Evolutionary conservation across 306 rosid genomes (phyloP).

Genomic region (Vigna radiata): DNA sequence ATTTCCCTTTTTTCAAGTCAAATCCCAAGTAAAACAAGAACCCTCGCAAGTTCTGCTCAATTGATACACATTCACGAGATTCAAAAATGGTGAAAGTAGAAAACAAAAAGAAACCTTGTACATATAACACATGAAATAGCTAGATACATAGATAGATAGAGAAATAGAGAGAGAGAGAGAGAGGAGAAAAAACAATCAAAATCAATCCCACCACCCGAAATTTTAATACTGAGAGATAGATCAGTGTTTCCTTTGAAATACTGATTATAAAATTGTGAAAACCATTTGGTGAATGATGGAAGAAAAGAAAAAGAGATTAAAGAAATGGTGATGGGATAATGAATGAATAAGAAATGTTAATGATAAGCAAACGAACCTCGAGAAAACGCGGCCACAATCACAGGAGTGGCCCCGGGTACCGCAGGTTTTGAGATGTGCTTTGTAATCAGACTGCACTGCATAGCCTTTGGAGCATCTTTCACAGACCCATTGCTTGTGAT

Average conservation of each 20-base stretch:
- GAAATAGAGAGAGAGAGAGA: neutral
- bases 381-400: slow-evolving; percentile 96
- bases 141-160: neutral
- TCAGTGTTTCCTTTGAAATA: neutral
- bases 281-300: slow-evolving; percentile 19
- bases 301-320: neutral
- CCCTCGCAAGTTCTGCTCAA: slow-evolving; percentile 28
- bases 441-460: slow-evolving; percentile 96
- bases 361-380: slow-evolving; percentile 67
- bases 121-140: slow-evolving; percentile 13
- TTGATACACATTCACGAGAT: slow-evolving; percentile 20
- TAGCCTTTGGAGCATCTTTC: slow-evolving; percentile 88
- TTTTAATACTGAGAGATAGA: slow-evolving; percentile 33
- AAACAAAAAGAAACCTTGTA: neutral
- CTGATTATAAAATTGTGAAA: neutral
- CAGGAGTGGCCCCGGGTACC: slow-evolving; percentile 98
- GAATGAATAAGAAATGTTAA: neutral
- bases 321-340: neutral
- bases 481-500: slow-evolving; percentile 97
- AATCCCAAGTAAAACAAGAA: slow-evolving; percentile 55
- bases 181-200: slow-evolving; percentile 1
- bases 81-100: slow-evolving; percentile 11
- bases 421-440: slow-evolving; percentile 98
- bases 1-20: slow-evolving; percentile 56
- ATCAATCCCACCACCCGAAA: slow-evolving; percentile 29